phyloP scores from a whole-genome alignment of 2,329 filamentous ascomycete species.

The Trichophyton verrucosum region DNA sequence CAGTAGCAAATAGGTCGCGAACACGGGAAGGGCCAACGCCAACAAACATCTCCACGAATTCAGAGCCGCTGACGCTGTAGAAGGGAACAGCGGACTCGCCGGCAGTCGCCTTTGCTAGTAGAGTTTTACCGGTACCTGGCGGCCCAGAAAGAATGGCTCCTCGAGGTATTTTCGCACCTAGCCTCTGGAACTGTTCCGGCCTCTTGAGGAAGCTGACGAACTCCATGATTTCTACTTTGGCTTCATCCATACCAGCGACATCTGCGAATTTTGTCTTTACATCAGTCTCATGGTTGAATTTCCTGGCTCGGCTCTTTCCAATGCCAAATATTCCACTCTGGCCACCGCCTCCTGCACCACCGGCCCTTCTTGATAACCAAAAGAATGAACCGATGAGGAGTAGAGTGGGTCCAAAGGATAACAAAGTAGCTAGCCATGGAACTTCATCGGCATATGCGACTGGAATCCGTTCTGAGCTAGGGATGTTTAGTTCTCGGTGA shows the following conservation, averaged over 20 bases:
- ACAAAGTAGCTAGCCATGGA: constrained; percentile 55
- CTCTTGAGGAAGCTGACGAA: constrained; percentile 96
- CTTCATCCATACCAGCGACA: constrained; percentile 95
- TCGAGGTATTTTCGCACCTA: constrained; percentile 94
- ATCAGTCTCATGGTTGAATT: constrained; percentile 93
- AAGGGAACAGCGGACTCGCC: constrained; percentile 95
- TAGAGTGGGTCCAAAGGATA: constrained; percentile 77
- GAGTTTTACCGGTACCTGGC: constrained; percentile 93
- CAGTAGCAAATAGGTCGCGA: constrained; percentile 84
- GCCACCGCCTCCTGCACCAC: constrained; percentile 52
- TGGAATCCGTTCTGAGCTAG: constrained; percentile 76
- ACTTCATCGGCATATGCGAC: constrained; percentile 75
- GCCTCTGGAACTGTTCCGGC: constrained; percentile 78
- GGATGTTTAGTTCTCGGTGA: constrained; percentile 76
- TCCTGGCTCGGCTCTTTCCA: constrained; percentile 87
- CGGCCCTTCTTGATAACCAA: constrained; percentile 66
- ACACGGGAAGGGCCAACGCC: constrained; percentile 95
- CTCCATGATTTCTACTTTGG: constrained; percentile 97
- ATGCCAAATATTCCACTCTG: constrained; percentile 83
- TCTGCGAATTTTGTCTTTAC: constrained; percentile 96
- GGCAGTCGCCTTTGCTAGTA: constrained; percentile 92
- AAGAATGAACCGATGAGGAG: constrained; percentile 72
- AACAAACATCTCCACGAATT: constrained; percentile 99
- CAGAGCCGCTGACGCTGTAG: constrained; percentile 95
- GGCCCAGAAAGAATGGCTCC: constrained; percentile 96